Conservation (phyloP, 306 rosid species). For the Betula pendula region DNA sequence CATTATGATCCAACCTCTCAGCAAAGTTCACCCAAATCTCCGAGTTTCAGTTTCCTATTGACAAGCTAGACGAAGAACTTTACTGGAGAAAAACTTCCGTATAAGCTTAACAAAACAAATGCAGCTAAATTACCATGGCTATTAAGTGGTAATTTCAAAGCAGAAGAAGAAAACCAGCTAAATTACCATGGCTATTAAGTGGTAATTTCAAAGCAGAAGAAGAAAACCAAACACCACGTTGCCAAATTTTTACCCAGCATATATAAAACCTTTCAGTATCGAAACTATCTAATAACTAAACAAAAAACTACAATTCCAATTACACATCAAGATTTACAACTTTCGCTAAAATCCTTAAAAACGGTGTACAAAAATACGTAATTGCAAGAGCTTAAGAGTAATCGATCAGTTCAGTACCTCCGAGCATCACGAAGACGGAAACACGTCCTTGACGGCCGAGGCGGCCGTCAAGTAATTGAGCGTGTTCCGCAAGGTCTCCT, state of each 20-base stretch:
- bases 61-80: not conserved
- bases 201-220: not conserved
- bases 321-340: slow-evolving; percentile 48
- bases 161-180: not conserved
- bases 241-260: slow-evolving; percentile 15
- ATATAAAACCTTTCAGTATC: slow-evolving; percentile 12
- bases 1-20: not conserved
- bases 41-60: slow-evolving; percentile 2
- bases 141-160: not conserved
- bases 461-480: slow-evolving; percentile 96
- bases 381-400: slow-evolving; percentile 16
- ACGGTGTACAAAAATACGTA: slow-evolving; percentile 11
- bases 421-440: slow-evolving; percentile 56
- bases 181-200: not conserved
- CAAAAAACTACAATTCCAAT: slow-evolving; percentile 18
- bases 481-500: slow-evolving; percentile 85
- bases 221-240: not conserved
- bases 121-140: not conserved
- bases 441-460: slow-evolving; percentile 93
- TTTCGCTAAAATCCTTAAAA: slow-evolving; percentile 8
- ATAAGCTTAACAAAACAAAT: not conserved
- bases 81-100: not conserved
- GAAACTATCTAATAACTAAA: slow-evolving; percentile 14
- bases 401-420: not conserved
- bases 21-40: not conserved